Conservation (phyloP, 257 asterid genomes). For the Solanum virginianum region DNA sequence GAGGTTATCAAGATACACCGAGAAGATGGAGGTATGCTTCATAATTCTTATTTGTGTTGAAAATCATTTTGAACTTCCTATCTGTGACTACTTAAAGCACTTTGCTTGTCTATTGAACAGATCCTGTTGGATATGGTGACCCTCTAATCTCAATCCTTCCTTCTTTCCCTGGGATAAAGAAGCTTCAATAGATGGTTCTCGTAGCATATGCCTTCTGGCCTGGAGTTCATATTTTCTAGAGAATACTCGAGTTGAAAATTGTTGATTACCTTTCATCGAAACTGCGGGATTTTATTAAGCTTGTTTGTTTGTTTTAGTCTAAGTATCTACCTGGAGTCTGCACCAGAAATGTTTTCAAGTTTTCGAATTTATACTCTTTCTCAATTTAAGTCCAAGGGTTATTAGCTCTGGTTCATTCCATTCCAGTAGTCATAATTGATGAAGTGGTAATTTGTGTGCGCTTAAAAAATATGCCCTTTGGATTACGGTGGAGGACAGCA, state of each 20-base stretch:
- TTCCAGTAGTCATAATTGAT: not conserved
- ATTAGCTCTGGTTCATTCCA: not conserved
- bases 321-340: not conserved
- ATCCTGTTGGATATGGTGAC: conserved; percentile 77
- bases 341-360: not conserved
- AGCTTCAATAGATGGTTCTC: not conserved
- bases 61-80: not conserved
- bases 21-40: conserved; percentile 67
- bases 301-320: not conserved
- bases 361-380: not conserved
- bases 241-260: not conserved
- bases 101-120: conserved; percentile 20
- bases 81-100: not conserved
- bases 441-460: too few species aligned
- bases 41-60: not conserved
- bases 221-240: not conserved
- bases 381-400: not conserved
- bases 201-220: not conserved
- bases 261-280: not conserved
- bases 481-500: too few species aligned
- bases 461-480: too few species aligned
- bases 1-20: conserved; percentile 67
- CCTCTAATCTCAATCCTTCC: conserved; percentile 74
- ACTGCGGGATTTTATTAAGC: not conserved
- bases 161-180: conserved; percentile 84